Evolutionary conservation across 148 eudicot species (phyloP).

Genomic region (Rhododendron ovatum): DNA sequence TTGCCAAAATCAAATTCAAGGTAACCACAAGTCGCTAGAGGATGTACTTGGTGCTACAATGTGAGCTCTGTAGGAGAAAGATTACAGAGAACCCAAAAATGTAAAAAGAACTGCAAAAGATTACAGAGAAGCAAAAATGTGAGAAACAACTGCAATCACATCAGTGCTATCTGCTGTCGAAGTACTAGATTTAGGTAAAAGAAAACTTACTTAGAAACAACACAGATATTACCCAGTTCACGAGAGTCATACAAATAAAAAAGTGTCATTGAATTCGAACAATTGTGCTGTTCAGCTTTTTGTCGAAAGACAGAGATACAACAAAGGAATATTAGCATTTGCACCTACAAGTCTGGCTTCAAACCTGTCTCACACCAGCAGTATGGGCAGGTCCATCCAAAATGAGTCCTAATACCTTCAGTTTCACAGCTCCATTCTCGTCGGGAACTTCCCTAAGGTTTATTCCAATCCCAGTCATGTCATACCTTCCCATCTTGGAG

Average conservation of each 20-base stretch:
- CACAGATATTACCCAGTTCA: neutral
- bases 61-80: neutral
- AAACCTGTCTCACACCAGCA: conserved; percentile 93
- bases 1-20: neutral
- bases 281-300: neutral
- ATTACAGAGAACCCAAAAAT: neutral
- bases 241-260: neutral
- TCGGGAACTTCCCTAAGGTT: conserved; percentile 88
- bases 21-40: neutral
- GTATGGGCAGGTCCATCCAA: conserved; percentile 88
- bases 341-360: conserved; percentile 11
- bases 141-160: neutral
- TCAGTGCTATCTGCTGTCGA: neutral
- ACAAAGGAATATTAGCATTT: conserved; percentile 8
- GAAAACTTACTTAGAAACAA: neutral
- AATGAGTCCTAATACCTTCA: conserved; percentile 84
- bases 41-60: neutral
- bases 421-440: conserved; percentile 58
- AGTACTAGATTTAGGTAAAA: neutral
- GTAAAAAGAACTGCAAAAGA: neutral
- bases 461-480: conserved; percentile 94
- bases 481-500: conserved; percentile 98
- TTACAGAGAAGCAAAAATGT: neutral
- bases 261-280: neutral
- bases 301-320: neutral